phyloP scores from a whole-genome alignment of 2,329 filamentous ascomycete genomes.

The Grosmannia huntii region DNA sequence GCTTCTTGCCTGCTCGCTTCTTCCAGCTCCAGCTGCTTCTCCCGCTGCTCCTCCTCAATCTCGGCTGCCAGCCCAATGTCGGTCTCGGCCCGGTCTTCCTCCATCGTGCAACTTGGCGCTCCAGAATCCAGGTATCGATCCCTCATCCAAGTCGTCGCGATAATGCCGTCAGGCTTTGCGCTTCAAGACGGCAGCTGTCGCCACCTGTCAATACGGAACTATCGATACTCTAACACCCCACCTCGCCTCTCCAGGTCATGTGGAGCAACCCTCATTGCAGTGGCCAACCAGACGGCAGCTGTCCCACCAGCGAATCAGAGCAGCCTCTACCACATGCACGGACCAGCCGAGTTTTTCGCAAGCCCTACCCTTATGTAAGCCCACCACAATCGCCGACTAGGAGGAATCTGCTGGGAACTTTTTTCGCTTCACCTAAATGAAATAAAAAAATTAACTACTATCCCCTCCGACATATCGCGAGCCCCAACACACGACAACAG shows the following conservation, averaged over 20 bases:
- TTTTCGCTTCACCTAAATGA: constrained; percentile 6
- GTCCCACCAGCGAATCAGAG: neutral
- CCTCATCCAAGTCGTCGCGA: neutral
- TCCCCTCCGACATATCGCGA: constrained; percentile 2
- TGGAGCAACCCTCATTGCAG: neutral
- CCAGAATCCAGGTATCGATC: neutral
- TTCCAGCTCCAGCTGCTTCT: constrained; percentile 20
- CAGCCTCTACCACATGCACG: neutral
- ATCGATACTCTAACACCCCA: neutral
- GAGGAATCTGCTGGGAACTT: constrained; percentile 3
- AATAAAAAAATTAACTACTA: neutral
- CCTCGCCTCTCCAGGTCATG: neutral
- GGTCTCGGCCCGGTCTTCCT: constrained; percentile 58
- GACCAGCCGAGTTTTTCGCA: constrained; percentile 3
- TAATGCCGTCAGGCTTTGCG: neutral
- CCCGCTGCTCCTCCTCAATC: constrained; percentile 30
- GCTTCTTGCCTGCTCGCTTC: neutral
- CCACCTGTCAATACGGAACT: constrained; percentile 3
- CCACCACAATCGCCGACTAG: constrained; percentile 7
- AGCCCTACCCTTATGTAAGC: constrained; percentile 13
- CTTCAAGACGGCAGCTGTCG: constrained; percentile 2
- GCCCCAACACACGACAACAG: constrained; percentile 4
- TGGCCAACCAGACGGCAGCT: neutral
- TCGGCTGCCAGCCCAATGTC: constrained; percentile 59
- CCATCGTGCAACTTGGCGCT: constrained; percentile 37